Conservation (phyloP, 305 asterid genomes). For the Fraxinus baroniana region DNA sequence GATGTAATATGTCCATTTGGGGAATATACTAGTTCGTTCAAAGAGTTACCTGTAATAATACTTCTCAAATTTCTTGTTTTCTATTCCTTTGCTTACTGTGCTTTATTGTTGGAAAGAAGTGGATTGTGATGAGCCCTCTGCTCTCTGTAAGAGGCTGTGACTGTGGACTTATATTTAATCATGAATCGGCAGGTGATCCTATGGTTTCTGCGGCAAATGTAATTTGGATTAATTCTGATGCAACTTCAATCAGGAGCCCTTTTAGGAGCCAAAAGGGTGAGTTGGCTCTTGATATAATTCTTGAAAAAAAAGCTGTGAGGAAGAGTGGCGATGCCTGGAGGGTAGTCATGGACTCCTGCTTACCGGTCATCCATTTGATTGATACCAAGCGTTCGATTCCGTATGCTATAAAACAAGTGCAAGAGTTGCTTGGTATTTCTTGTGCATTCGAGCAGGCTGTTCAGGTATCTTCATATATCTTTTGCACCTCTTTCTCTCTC, state of each 20-base stretch:
- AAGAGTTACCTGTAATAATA: slow-evolving; percentile 10
- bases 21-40: neutral
- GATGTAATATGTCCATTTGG: neutral
- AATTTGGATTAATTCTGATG: slow-evolving; percentile 75
- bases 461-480: slow-evolving; percentile 53
- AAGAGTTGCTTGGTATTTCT: slow-evolving; percentile 90
- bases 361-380: slow-evolving; percentile 76
- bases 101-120: slow-evolving; percentile 15
- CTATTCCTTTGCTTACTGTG: neutral
- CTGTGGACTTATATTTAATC: slow-evolving; percentile 15
- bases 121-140: slow-evolving; percentile 11
- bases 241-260: slow-evolving; percentile 76
- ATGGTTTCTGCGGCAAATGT: slow-evolving; percentile 69
- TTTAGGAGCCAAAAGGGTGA: slow-evolving; percentile 66
- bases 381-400: slow-evolving; percentile 81
- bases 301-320: slow-evolving; percentile 75
- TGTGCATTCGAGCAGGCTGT: slow-evolving; percentile 99
- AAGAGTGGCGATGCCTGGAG: slow-evolving; percentile 97
- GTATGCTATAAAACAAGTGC: slow-evolving; percentile 85
- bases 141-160: slow-evolving; percentile 11
- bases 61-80: neutral
- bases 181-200: slow-evolving; percentile 72
- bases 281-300: slow-evolving; percentile 70
- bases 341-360: slow-evolving; percentile 82
- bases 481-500: neutral